These are phyloP conservation scores for Chloropicon primus DNA, from an alignment of 139 green algal genomes.

Conservation along the genomic window DNA sequence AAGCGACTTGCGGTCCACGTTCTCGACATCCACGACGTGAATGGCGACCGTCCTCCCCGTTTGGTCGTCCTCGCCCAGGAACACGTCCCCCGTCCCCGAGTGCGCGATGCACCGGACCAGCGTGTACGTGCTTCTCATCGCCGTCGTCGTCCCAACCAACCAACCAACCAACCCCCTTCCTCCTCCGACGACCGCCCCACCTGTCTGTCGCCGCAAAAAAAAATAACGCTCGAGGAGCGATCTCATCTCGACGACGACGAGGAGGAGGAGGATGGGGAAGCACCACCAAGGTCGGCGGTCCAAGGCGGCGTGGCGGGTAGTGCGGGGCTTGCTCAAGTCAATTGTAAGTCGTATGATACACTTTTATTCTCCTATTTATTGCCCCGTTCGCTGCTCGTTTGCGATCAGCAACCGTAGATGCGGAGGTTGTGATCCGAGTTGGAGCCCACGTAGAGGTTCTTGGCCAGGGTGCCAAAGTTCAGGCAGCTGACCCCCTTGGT, in stretches of 20 bases:
- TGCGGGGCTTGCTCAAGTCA: too few relatives aligned
- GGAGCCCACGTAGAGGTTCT: slow-evolving; percentile 53
- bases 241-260: too few relatives aligned
- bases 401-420: slow-evolving; percentile 24
- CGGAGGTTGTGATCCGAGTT: slow-evolving; percentile 72
- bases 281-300: too few relatives aligned
- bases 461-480: slow-evolving; percentile 42
- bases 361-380: too few relatives aligned
- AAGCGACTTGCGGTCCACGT: not conserved
- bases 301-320: too few relatives aligned
- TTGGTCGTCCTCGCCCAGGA: not conserved
- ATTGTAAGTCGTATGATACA: too few relatives aligned
- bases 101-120: not conserved
- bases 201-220: too few relatives aligned
- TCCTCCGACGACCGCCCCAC: too few relatives aligned
- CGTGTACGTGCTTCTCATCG: not conserved
- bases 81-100: not conserved
- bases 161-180: too few relatives aligned
- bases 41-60: not conserved
- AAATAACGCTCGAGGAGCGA: too few relatives aligned
- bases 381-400: too few relatives aligned
- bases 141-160: not conserved
- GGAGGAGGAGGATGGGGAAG: too few relatives aligned
- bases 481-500: slow-evolving; percentile 55
- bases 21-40: not conserved